Percentiles rank a stretch among this genome's conserved stretches.
These are phyloP conservation scores for Mrakia gelida DNA, from an alignment of 768 basidiomycete genomes.

Conservation along the genomic window DNA sequence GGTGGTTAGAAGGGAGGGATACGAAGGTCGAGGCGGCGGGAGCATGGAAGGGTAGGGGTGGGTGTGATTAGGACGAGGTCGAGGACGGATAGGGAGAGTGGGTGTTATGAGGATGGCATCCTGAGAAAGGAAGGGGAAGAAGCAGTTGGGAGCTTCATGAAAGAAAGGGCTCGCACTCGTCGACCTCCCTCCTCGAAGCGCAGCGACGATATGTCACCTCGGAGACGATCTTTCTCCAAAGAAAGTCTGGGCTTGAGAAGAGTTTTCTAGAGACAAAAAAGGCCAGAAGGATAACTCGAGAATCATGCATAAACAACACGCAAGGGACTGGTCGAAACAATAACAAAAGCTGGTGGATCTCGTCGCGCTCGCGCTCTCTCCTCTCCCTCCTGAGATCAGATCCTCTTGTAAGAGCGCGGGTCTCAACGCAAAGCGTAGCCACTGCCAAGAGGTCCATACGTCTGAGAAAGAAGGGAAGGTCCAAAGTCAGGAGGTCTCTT, in stretches of 20 bases:
- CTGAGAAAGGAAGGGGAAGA: background rate
- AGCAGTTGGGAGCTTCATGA: background rate
- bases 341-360: no score
- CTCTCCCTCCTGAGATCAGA: no score
- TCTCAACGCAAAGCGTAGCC: background rate
- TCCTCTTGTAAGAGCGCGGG: background rate
- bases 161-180: no score
- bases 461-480: background rate
- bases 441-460: constrained; percentile 2
- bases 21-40: background rate
- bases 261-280: no score
- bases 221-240: background rate
- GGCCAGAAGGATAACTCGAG: no score
- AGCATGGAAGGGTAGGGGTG: background rate
- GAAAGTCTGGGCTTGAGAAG: background rate
- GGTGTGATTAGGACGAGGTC: background rate
- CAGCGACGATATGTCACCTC: background rate
- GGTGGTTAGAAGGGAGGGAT: background rate
- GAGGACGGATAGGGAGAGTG: background rate
- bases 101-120: constrained; percentile 6
- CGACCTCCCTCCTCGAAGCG: background rate
- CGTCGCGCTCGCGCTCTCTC: background rate
- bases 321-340: no score
- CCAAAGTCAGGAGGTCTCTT: background rate
- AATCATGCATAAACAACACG: no score